Evolutionary conservation across 495 filamentous ascomycete genomes (phyloP).

Genomic region (Neohortaea acidophila): DNA sequence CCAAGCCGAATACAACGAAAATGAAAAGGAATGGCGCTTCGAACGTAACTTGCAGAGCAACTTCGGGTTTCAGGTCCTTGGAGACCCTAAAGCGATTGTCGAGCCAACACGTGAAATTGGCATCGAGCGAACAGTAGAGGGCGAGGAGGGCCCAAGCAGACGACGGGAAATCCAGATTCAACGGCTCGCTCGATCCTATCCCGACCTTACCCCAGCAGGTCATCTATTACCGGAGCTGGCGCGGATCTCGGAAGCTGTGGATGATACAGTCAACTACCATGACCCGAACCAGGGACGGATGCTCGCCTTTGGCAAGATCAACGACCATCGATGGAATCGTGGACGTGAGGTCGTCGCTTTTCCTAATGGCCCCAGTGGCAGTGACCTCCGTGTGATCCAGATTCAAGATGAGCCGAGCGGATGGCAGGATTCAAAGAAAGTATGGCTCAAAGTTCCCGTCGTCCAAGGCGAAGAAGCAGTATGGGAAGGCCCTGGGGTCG

Average conservation of each 20-base stretch:
- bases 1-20: constrained; percentile 37
- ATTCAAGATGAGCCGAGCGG: constrained; percentile 29
- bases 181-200: neutral
- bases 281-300: constrained; percentile 23
- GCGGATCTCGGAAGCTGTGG: constrained; percentile 20
- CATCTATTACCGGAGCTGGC: neutral
- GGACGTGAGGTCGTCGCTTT: constrained; percentile 34
- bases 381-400: constrained; percentile 36
- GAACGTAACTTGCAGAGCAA: constrained; percentile 17
- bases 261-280: constrained; percentile 10
- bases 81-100: neutral
- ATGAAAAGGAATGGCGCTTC: constrained; percentile 43
- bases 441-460: constrained; percentile 25
- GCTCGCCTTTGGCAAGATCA: constrained; percentile 21
- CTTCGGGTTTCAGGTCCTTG: constrained; percentile 13
- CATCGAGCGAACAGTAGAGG: neutral
- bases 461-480: constrained; percentile 29
- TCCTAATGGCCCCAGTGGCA: constrained; percentile 35
- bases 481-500: constrained; percentile 41
- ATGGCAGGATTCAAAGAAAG: constrained; percentile 31
- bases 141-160: neutral
- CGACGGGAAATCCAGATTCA: constrained; percentile 4
- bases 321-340: too few relatives aligned
- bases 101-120: too few relatives aligned
- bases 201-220: neutral